phyloP scores from a whole-genome alignment of 495 filamentous ascomycete genomes.

The Rostrohypoxylon terebratum region DNA sequence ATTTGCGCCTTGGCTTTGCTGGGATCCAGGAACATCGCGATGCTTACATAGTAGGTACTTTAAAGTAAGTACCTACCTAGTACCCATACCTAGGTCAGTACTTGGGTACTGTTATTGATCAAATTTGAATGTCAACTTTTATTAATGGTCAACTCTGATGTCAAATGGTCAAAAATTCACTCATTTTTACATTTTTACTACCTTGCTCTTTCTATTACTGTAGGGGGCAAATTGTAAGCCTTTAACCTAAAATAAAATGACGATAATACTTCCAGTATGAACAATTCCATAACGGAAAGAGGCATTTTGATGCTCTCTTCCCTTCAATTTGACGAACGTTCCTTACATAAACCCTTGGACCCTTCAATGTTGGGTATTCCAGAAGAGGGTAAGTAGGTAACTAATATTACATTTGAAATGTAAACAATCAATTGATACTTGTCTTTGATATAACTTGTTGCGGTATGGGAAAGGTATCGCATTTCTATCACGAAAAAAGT shows the following conservation, averaged over 20 bases:
- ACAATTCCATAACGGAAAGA: constrained; percentile 8
- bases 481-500: constrained; percentile 30
- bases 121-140: not conserved
- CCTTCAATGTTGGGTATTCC: too few relatives aligned
- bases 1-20: constrained; percentile 31
- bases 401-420: too few relatives aligned
- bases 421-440: constrained; percentile 15
- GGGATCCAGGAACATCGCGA: constrained; percentile 17
- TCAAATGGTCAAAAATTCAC: constrained; percentile 34
- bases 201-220: constrained; percentile 23
- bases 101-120: not conserved
- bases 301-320: constrained; percentile 14
- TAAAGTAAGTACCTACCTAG: too few relatives aligned
- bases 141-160: too few relatives aligned
- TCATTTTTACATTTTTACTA: constrained; percentile 32
- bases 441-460: not conserved
- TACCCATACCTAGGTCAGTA: constrained; percentile 11
- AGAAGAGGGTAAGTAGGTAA: constrained; percentile 5
- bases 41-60: too few relatives aligned
- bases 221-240: constrained; percentile 10
- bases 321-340: not conserved
- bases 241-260: not conserved
- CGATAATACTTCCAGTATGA: not conserved
- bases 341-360: not conserved
- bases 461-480: constrained; percentile 20